Evolutionary conservation across 192 early-diverging fungal species (phyloP), one percentile per base, ranked within the genome.

Genomic region (Mortierella claussenii): DNA sequence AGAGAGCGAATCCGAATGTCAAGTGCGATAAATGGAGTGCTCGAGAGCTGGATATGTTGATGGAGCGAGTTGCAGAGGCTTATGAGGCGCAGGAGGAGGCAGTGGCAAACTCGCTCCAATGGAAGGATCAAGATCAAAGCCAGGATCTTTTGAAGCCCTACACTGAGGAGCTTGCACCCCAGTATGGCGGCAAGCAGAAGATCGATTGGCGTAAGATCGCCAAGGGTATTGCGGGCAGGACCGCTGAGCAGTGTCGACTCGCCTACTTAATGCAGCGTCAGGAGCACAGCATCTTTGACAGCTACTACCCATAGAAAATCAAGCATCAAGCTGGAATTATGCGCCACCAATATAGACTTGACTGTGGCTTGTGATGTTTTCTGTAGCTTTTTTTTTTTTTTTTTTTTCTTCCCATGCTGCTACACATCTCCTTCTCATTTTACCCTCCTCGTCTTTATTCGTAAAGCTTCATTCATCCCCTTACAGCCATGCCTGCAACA

Each of bases 201-300:
- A 45, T 70, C 17, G 53, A 70, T 20, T 73, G 69, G 69, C 40
- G 45, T 2, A 65, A 66, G 30, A 32, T 76, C 2, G 57, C 73
- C n/a, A 48, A 62, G 31, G 59, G 53, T 4, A 56, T 76, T 43
- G 48, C 53, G 24, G 65, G 65, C 4, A 57, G 73, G 5, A 76
- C 73, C 12, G 33, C 73, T 4, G 34, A 51, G 3, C 64, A 76
- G 40, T 76, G n/a, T n/a, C n/a, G n/a, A n/a, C n/a, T n/a, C n/a
- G n/a, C n/a, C n/a, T n/a, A n/a, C n/a, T n/a, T n/a, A n/a, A n/a
- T n/a, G n/a, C n/a, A n/a, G n/a, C n/a, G n/a, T n/a, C n/a, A n/a
- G n/a, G n/a, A n/a, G 73, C 36, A 36, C 64, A 40, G 17, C 59
- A 1, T 65, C 33, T 23, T 76, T 76, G 28, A 21, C 30, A 0